Base-by-base conservation (phyloP, 305 asterid species). In the Petunia hybrid region DNA sequence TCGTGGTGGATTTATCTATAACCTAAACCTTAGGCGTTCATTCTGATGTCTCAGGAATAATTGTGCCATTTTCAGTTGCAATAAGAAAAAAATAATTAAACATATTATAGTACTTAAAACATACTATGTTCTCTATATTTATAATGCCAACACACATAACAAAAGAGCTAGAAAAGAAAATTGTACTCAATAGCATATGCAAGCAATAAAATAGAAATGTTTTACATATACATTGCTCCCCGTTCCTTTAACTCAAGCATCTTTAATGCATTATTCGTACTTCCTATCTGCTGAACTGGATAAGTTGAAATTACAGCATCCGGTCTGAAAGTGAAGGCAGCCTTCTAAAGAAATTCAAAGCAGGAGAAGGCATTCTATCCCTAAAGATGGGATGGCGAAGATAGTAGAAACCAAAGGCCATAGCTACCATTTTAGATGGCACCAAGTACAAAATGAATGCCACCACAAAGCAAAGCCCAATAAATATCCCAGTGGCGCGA, bases 331-430 rank as follows among this genome's bases (percentile, higher is more conserved):
- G 89, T 6, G 98, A 93, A 60, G 99, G 99, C 85, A 95, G 77
- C 80, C 98, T 85, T 36, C 93, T 87, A 88, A 95, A 91, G 88
- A 95, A 95, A 81, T 93, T 95, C 84, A 91, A 74, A 13, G 92
- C 94, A 1, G 97, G 97, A 9, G 98, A 91, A 14, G 99, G 99
- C 97, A 88, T 91, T 38, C 97, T 87, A 63, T 92, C 98, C 84
- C 99, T 86, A 41, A 95, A 93, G 48, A 92, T 85, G 0, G 99
- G 99, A 86, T 95, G 99, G 79, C 98, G 87, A 77, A 95, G 81
- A 74, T 89, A 88, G 81, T 95, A 93, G 75, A 95, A 93, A 13
- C 99, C 98, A n/a, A 85, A 83, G 4, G 97, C 95, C 98, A 93
- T 88, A 0, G 98, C 93, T 81, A 92, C 91, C 97, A 93, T 90